Conservation (phyloP, 768 basidiomycete genomes). For the Kwoniella pini region DNA sequence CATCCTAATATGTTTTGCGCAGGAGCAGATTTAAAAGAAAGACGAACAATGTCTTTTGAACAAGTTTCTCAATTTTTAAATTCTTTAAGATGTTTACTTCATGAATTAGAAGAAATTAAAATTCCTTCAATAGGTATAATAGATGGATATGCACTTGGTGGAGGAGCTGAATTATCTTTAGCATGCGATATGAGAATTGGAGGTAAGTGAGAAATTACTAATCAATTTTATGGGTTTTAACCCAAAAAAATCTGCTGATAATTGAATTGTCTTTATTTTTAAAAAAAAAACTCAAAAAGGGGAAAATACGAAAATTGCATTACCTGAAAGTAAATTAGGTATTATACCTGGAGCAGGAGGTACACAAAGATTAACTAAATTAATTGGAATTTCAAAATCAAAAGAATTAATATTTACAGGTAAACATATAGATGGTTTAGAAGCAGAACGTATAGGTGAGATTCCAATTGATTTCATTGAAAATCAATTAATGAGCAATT, state of each 20-base stretch:
- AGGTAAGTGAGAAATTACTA: no score
- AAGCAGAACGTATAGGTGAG: conserved; percentile 63
- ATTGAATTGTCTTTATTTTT: neutral
- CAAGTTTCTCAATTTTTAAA: conserved; percentile 77
- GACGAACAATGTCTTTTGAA: conserved; percentile 73
- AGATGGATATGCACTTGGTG: conserved; percentile 88
- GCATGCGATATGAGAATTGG: conserved; percentile 89
- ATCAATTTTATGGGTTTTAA: no score
- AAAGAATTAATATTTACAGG: conserved; percentile 95
- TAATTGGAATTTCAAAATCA: conserved; percentile 84
- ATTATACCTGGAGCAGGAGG: conserved; percentile 94
- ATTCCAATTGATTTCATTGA: neutral
- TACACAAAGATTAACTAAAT: conserved; percentile 79
- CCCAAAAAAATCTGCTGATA: no score
- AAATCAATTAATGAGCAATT: neutral
- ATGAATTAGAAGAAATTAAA: conserved; percentile 74
- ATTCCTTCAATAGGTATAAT: conserved; percentile 85
- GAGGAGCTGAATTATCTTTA: conserved; percentile 83
- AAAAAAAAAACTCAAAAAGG: conserved; percentile 12
- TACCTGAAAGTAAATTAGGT: conserved; percentile 92
- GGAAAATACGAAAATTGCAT: conserved; percentile 69
- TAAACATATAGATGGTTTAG: conserved; percentile 70
- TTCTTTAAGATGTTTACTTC: conserved; percentile 70
- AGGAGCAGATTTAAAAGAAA: conserved; percentile 83
- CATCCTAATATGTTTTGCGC: conserved; percentile 81